A percentile compares a stretch with the other conserved stretches of the same genome.
phyloP scores from a whole-genome alignment of 768 basidiomycete genomes.

The Cystofilobasidium macerans region DNA sequence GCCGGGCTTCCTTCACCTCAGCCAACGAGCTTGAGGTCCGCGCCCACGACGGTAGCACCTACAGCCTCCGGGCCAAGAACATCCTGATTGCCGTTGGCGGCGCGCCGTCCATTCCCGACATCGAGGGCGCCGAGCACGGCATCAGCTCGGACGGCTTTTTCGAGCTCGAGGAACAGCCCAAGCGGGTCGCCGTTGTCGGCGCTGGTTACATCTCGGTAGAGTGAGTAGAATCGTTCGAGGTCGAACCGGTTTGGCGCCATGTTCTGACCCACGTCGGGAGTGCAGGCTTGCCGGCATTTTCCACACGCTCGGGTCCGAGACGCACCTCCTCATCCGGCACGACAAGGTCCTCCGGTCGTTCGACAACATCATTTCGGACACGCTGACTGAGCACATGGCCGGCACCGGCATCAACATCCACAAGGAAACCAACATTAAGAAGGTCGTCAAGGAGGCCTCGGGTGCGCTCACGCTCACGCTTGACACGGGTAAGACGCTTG shows the following conservation, averaged over 20 bases:
- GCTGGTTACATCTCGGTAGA: conserved; percentile 98
- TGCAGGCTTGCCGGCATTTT: conserved; percentile 77
- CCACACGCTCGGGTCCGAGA: conserved; percentile 65
- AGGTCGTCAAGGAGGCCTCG: conserved; percentile 55
- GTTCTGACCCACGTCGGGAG: background rate
- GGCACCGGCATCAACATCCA: conserved; percentile 86
- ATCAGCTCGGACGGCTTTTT: conserved; percentile 96
- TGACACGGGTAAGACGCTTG: conserved; percentile 60
- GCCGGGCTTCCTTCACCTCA: conserved; percentile 61
- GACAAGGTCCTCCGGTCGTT: conserved; percentile 87
- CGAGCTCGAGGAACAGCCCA: conserved; percentile 76
- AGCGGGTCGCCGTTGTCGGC: conserved; percentile 84
- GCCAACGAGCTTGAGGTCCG: conserved; percentile 62
- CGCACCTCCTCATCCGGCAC: conserved; percentile 79
- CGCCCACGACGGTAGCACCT: conserved; percentile 51
- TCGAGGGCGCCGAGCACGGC: conserved; percentile 76
- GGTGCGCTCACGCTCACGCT: conserved; percentile 64
- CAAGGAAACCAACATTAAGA: conserved; percentile 59
- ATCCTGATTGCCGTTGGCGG: conserved; percentile 83
- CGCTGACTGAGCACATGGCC: conserved; percentile 74
- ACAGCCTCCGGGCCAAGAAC: conserved; percentile 62
- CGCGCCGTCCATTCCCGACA: conserved; percentile 68
- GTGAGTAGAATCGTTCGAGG: too few relatives aligned
- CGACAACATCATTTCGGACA: conserved; percentile 74
- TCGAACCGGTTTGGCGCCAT: conserved; percentile 3